Base-by-base conservation (phyloP, 148 eudicot species). In the Agrostemma githago region DNA sequence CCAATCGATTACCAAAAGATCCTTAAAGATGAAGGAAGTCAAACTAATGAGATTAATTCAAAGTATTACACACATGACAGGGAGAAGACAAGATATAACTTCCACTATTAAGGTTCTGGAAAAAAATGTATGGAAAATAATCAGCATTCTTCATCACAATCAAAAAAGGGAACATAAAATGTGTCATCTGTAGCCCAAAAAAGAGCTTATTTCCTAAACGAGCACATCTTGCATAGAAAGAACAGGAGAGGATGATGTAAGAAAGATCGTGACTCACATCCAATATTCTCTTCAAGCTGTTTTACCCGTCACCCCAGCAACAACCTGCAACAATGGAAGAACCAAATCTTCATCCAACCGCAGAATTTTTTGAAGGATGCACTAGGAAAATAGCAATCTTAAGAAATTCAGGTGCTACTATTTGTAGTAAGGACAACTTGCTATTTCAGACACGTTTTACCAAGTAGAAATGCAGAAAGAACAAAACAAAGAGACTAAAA, bases 271-370 rank as follows among this genome's bases (percentile, higher is more conserved):
- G 58, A 79, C 75, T 75, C 79, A 58, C 78, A 53, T 82, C 81
- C 62, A 75, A 44, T 40, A 73, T 53, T 46, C 58, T 4, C 40
- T 74, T 77, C 79, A 85, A 62, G 83, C 81, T 54, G 84, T 87
- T 75, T 85, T 86, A 74, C 96, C 92, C 9, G 90, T 84, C 87
- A 90, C 84, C 34, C 93, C 89, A 62, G 96, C 84, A 80, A 90
- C 90, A 78, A 92, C 97, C 97, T 90, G 86, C 87, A 79, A 73
- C 66, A 39, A 72, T n/a, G 51, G 64, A 66, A 66, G 76, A 67
- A 41, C 42, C 42, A 42, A 6, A 42, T 46, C 17, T 59, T 41
- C 70, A 69, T 40, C 51, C 19, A 54, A 17, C 54, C 21, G 11
- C 66, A 21, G 40, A 34, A 3, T 26, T 34, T 34, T 62, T 51